Base-by-base conservation (phyloP, 495 filamentous ascomycete species). In the Articulospora tetracladia region DNA sequence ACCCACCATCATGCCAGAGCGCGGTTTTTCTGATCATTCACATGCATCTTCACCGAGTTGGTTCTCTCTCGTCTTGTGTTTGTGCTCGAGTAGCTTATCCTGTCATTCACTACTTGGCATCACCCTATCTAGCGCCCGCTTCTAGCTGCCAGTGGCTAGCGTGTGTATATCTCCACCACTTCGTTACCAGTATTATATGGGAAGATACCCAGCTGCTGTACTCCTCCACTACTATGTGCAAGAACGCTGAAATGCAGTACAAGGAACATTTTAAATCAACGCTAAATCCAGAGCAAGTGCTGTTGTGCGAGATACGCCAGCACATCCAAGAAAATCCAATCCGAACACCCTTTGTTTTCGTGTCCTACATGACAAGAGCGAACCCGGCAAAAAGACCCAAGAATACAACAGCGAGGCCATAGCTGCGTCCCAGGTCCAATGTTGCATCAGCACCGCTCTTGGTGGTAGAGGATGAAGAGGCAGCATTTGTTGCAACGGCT, bases 311-410 rank as follows among this genome's bases (percentile, higher is more conserved):
- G 49, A 28, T 52, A 24, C 53, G 19, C 47, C 32, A 32, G 25
- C 0, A 19, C n/a, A 47, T 22, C 20, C 20, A 41, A 22, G 28
- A 50, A 19, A 56, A 10, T 39, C 44, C 44, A 3, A 57, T 19
- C 1, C 25, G 25, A 30, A 57, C 49, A 26, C 41, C 26, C 53
- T 30, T 24, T 22, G 1, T 23, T 47, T 30, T 24, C n/a, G 1
- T 12, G 28, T 52, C 44, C 52, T 61, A 90, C 32, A 89, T 74
- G 65, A 88, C 64, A 56, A 82, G 58, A 25, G 85, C 78, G 66
- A 91, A 85, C 0, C 86, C 89, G 41, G 80, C 86, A 60, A 85
- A 78, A 54, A 92, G 67, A 22, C 83, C 79, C 34, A 75, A 79
- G 20, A 85, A 70, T 8, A 90, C 66, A 7, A 82, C 64, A 22